Evolutionary conservation across 768 basidiomycete genomes (phyloP), one percentile per base, ranked within the genome.

Genomic region (Suillus decipiens): DNA sequence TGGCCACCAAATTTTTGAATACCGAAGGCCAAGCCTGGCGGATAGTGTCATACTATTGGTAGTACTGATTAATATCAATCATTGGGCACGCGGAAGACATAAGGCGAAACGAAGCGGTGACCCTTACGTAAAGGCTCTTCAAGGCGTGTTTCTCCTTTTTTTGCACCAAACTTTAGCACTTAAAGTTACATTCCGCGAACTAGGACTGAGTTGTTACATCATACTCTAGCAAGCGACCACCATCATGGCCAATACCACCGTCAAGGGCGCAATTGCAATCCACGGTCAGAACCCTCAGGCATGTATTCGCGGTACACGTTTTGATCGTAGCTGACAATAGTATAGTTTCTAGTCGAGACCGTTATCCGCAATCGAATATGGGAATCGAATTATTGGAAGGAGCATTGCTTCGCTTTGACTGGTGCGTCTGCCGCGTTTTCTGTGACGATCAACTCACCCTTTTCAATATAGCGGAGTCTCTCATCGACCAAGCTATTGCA

Each of bases 281-380:
- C 96, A 99, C 72, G 96, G 96, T 58, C 92, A 95, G 70, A 99
- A 98, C 77, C 96, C 96, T 12, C 96, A 99, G 84, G 96, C 95
- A 72, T 59, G 71, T 50, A n/a, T 17, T 17, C 14, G 10, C 15
- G 2, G n/a, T 15, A 42, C 28, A 56, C 63, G 22, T 57, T 22
- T 1, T 2, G 17, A 17, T 62, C 19, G 59, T n/a, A 39, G 64
- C 39, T 68, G 72, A 67, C 65, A 68, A 72, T 65, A 69, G 9
- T 64, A 54, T 73, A 97, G 95, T 93, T 85, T 75, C 80, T 99
- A 75, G 90, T 99, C 34, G 97, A 99, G 82, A 96, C 93, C 42
- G 93, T 98, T 66, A 96, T 99, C 67, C 88, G 97, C 60, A 93
- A 89, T 72, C 87, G 97, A 65, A 97, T 99, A 64, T 99, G 96